These are phyloP conservation scores for Elaphomyces granulatus DNA, from an alignment of 495 filamentous ascomycete species.

Conservation along the genomic window DNA sequence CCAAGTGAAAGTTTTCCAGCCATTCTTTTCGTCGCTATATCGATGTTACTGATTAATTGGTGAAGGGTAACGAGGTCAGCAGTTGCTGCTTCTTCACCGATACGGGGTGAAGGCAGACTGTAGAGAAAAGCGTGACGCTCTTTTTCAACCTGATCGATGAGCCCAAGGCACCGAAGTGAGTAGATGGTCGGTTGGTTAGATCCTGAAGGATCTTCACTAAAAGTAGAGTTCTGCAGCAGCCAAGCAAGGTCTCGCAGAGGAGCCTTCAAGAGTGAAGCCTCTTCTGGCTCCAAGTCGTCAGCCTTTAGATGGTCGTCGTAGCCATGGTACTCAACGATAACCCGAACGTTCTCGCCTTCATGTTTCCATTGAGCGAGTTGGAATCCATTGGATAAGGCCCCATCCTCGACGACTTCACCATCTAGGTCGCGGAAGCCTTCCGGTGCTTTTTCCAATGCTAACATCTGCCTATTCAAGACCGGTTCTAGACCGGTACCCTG, in stretches of 20 bases:
- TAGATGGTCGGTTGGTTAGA: conserved; percentile 12
- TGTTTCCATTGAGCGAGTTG: conserved; percentile 8
- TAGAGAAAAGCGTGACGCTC: too few relatives aligned
- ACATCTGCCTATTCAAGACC: conserved; percentile 8
- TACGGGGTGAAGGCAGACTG: too few relatives aligned
- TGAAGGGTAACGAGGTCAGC: too few relatives aligned
- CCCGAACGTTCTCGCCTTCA: conserved; percentile 1
- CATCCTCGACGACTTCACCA: conserved; percentile 9
- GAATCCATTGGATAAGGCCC: conserved; percentile 4
- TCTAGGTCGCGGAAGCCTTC: conserved; percentile 8
- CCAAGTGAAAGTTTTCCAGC: too few relatives aligned
- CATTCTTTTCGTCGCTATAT: too few relatives aligned
- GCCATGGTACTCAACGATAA: conserved; percentile 12
- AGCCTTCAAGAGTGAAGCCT: conserved; percentile 7
- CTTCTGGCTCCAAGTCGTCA: conserved; percentile 10
- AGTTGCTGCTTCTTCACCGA: too few relatives aligned
- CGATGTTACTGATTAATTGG: too few relatives aligned
- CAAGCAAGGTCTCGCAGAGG: conserved; percentile 11
- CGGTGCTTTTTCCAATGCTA: conserved; percentile 8
- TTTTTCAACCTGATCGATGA: too few relatives aligned
- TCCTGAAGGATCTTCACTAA: too few relatives aligned
- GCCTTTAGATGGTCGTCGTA: conserved; percentile 9
- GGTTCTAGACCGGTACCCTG: conserved; percentile 11
- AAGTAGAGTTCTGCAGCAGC: conserved; percentile 12
- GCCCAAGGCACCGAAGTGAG: too few relatives aligned